Evolutionary conservation across 768 basidiomycete genomes (phyloP).

Genomic region (Galerina sulciceps): DNA sequence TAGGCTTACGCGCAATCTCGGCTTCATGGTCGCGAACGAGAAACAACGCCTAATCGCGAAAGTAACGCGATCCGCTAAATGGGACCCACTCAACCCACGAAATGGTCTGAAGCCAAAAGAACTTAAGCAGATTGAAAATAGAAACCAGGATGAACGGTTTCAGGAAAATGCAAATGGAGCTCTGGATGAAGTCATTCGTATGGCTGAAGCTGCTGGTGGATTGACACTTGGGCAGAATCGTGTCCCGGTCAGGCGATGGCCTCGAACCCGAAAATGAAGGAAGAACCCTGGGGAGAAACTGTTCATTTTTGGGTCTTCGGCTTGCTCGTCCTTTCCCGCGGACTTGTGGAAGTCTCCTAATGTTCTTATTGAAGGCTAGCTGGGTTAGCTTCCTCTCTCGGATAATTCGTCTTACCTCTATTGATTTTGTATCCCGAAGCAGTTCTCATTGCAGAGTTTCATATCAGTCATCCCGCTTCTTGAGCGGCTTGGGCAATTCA

Average conservation of each 20-base stretch:
- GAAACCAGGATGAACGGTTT: conserved; percentile 14
- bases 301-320: too few species aligned
- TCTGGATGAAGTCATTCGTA: conserved; percentile 23
- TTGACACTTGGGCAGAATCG: conserved; percentile 24
- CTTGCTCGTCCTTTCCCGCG: too few species aligned
- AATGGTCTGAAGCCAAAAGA: conserved; percentile 1
- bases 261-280: conserved; percentile 17
- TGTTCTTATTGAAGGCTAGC: too few species aligned
- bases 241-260: conserved; percentile 23
- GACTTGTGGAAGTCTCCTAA: too few species aligned
- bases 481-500: too few species aligned
- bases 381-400: too few species aligned
- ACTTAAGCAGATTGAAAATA: background rate
- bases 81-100: conserved; percentile 22
- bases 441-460: too few species aligned
- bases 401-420: too few species aligned
- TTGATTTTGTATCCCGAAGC: too few species aligned
- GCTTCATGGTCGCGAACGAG: conserved; percentile 39
- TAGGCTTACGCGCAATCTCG: conserved; percentile 59
- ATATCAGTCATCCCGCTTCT: too few species aligned
- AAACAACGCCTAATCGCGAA: conserved; percentile 30
- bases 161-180: conserved; percentile 14
- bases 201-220: conserved; percentile 23
- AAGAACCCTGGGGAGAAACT: too few species aligned
- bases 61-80: conserved; percentile 23